Percentiles rank a stretch among this genome's conserved stretches.
Evolutionary conservation across 352 stramenopile species (phyloP).

Genomic region (Globisporangium alternatum): DNA sequence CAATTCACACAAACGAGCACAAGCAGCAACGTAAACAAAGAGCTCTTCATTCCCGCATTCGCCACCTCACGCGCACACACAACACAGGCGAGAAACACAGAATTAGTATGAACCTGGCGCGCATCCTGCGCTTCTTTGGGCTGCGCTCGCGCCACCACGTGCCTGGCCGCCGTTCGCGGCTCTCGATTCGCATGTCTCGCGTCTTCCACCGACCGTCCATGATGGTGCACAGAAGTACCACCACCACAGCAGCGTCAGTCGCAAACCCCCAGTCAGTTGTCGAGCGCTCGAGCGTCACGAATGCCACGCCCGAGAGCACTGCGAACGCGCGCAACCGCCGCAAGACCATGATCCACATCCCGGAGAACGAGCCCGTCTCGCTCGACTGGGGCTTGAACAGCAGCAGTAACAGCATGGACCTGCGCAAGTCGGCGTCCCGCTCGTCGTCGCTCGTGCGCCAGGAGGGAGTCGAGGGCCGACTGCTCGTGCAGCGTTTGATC

Average conservation of each 20-base stretch:
- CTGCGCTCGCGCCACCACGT: slow-evolving; percentile 14
- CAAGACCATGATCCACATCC: slow-evolving; percentile 10
- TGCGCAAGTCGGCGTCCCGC: slow-evolving; percentile 7
- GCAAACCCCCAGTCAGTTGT: not conserved
- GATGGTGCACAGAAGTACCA: not conserved
- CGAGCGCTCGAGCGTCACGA: not conserved
- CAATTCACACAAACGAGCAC: not conserved
- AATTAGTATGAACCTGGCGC: slow-evolving; percentile 11
- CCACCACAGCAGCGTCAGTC: not conserved
- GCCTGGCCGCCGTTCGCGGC: not conserved
- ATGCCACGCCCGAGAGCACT: not conserved
- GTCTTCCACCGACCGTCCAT: slow-evolving; percentile 12
- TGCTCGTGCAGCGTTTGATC: slow-evolving; percentile 16
- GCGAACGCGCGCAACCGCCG: not conserved
- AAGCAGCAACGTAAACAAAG: not conserved
- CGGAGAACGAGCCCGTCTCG: slow-evolving; percentile 16
- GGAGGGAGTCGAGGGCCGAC: slow-evolving; percentile 5
- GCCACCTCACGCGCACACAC: not conserved
- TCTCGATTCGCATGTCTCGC: slow-evolving; percentile 12
- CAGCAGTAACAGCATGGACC: slow-evolving; percentile 13
- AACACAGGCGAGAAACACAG: not conserved
- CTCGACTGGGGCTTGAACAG: slow-evolving; percentile 15
- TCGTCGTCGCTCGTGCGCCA: not conserved
- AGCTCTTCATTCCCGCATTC: slow-evolving; percentile 2
- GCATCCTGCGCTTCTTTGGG: slow-evolving; percentile 21